These are phyloP conservation scores for Botrytis hyacinthi DNA, from an alignment of 2,329 filamentous ascomycete species.

Conservation along the genomic window DNA sequence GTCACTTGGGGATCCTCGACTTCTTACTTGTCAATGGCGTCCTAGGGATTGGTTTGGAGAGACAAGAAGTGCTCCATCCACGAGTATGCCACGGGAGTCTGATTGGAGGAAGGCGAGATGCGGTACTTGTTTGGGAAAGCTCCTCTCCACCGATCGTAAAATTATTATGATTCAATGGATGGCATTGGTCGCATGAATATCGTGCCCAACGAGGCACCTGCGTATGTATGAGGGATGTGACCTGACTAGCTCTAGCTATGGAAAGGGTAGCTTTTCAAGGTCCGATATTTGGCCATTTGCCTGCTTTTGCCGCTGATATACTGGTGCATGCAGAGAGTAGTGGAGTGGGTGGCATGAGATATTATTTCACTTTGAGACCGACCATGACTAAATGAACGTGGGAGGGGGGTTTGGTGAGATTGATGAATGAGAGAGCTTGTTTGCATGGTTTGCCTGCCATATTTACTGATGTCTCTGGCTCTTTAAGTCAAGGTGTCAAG, in stretches of 20 bases:
- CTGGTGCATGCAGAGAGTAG: too few relatives aligned
- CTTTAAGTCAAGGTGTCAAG: neutral
- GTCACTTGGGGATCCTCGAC: constrained; percentile 4
- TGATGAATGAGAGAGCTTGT: neutral
- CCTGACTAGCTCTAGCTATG: neutral
- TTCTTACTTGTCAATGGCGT: constrained; percentile 14
- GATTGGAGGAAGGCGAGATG: neutral
- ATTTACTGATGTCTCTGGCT: neutral
- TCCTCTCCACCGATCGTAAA: neutral
- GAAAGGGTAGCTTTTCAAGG: constrained; percentile 1
- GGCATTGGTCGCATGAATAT: constrained; percentile 11
- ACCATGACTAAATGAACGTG: neutral
- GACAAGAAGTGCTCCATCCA: neutral
- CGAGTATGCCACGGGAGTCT: neutral
- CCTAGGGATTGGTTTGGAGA: neutral
- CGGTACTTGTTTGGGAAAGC: neutral
- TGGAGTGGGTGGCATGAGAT: neutral
- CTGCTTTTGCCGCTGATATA: neutral
- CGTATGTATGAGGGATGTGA: neutral
- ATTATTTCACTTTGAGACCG: neutral
- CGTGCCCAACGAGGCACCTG: neutral
- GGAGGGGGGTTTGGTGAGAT: neutral
- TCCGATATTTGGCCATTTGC: constrained; percentile 3
- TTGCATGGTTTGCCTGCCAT: too few relatives aligned
- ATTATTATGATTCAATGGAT: neutral